phyloP scores from a whole-genome alignment of 2,329 filamentous ascomycete species.

The Trichoderma sp. region DNA sequence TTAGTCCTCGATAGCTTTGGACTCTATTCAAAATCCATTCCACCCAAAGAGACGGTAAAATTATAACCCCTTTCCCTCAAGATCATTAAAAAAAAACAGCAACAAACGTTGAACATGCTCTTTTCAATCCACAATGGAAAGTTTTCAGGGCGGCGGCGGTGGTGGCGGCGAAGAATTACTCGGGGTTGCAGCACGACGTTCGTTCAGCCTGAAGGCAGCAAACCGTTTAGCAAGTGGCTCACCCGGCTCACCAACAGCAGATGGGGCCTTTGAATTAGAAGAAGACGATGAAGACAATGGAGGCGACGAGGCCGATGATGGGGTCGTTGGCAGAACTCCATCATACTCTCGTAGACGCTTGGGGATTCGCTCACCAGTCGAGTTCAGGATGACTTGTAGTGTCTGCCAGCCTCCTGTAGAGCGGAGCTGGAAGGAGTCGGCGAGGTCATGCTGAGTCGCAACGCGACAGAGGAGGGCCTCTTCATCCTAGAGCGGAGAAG shows the following conservation, averaged over 20 bases:
- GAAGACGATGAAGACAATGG: slow-evolving; percentile 24
- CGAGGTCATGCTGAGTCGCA: slow-evolving; percentile 74
- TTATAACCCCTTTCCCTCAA: not conserved
- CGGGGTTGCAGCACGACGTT: slow-evolving; percentile 29
- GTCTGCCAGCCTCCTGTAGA: slow-evolving; percentile 92
- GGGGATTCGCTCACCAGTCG: slow-evolving; percentile 93
- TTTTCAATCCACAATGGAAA: not conserved
- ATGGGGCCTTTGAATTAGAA: slow-evolving; percentile 27
- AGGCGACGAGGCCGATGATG: slow-evolving; percentile 27
- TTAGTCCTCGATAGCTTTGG: not conserved
- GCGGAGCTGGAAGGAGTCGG: slow-evolving; percentile 78
- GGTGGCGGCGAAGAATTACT: slow-evolving; percentile 25
- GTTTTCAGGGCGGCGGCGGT: slow-evolving; percentile 26
- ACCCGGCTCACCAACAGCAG: slow-evolving; percentile 37
- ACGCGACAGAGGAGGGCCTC: slow-evolving; percentile 80
- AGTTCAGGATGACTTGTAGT: slow-evolving; percentile 86
- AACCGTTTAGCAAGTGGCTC: slow-evolving; percentile 63
- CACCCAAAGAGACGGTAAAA: not conserved
- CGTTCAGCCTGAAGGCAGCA: slow-evolving; percentile 63
- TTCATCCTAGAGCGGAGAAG: slow-evolving; percentile 66
- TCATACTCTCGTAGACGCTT: slow-evolving; percentile 59
- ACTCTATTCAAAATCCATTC: not conserved
- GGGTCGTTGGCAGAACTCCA: slow-evolving; percentile 30
- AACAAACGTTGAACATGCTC: not conserved
- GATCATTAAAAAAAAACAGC: not conserved